Percentiles rank a stretch among this genome's conserved stretches.
phyloP scores from a whole-genome alignment of 1,139 yeast genomes.

The Yamadazyma triangularis region DNA sequence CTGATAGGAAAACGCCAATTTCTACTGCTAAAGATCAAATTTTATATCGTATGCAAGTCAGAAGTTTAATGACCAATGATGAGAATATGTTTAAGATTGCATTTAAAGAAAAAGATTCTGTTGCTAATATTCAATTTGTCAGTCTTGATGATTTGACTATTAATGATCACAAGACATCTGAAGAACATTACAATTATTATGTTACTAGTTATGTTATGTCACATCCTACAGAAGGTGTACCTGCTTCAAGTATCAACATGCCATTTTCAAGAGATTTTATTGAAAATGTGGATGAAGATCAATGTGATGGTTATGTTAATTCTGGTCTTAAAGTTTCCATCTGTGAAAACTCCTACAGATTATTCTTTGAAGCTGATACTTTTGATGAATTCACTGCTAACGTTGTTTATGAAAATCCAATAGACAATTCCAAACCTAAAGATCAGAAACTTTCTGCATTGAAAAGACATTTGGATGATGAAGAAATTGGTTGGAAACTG shows the following conservation, averaged over 20 bases:
- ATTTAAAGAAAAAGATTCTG: slow-evolving; percentile 50
- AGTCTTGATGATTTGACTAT: slow-evolving; percentile 85
- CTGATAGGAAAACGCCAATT: slow-evolving; percentile 59
- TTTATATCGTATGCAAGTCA: slow-evolving; percentile 81
- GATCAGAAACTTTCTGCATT: slow-evolving; percentile 26
- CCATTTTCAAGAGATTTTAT: slow-evolving; percentile 68
- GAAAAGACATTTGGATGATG: slow-evolving; percentile 26
- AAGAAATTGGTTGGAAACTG: slow-evolving; percentile 37
- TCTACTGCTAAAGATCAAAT: slow-evolving; percentile 87
- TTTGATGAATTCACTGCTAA: slow-evolving; percentile 74
- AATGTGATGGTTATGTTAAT: slow-evolving; percentile 60
- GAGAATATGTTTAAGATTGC: slow-evolving; percentile 91
- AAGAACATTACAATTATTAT: slow-evolving; percentile 88
- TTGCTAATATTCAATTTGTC: slow-evolving; percentile 75
- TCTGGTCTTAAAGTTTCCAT: slow-evolving; percentile 80
- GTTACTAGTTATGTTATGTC: slow-evolving; percentile 90
- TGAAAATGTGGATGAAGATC: slow-evolving; percentile 55
- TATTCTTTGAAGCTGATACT: slow-evolving; percentile 79
- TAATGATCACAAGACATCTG: slow-evolving; percentile 68
- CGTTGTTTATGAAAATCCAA: slow-evolving; percentile 35
- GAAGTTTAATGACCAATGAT: slow-evolving; percentile 73
- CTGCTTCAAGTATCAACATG: slow-evolving; percentile 68
- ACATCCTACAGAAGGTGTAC: slow-evolving; percentile 95
- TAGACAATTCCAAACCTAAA: slow-evolving; percentile 19
- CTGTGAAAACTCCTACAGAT: slow-evolving; percentile 71